Percentiles rank a stretch among this genome's conserved stretches.
These are phyloP conservation scores for Cystobasidiaceae sp. DNA, from an alignment of 1,284 basidiomycete species.

Conservation along the genomic window DNA sequence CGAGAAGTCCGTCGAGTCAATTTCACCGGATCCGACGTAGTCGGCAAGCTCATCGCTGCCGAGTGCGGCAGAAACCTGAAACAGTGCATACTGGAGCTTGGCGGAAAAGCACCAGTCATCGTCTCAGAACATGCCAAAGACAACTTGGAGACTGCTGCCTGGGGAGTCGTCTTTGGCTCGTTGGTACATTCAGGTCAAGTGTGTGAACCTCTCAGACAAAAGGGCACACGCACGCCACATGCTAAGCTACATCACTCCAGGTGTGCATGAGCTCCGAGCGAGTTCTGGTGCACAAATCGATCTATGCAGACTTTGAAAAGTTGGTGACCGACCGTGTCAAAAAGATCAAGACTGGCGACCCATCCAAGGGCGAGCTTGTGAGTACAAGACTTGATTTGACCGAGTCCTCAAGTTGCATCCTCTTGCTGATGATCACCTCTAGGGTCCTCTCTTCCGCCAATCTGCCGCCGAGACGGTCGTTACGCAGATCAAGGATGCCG, in stretches of 20 bases:
- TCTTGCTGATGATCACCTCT: slow-evolving; percentile 33
- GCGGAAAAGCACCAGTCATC: slow-evolving; percentile 50
- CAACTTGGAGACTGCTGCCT: slow-evolving; percentile 56
- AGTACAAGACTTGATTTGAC: neutral
- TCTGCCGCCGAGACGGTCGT: slow-evolving; percentile 54
- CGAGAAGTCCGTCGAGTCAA: slow-evolving; percentile 52
- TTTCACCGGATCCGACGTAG: slow-evolving; percentile 49
- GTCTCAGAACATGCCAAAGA: slow-evolving; percentile 55
- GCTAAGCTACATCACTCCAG: slow-evolving; percentile 44
- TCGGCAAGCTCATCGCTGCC: slow-evolving; percentile 46
- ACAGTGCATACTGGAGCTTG: slow-evolving; percentile 49
- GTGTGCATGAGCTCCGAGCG: slow-evolving; percentile 68
- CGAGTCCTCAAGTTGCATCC: neutral
- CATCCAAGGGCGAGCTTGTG: slow-evolving; percentile 32
- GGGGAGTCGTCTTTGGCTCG: slow-evolving; percentile 54
- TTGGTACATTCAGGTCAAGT: slow-evolving; percentile 55
- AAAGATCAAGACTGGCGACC: slow-evolving; percentile 17
- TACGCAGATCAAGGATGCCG: slow-evolving; percentile 53
- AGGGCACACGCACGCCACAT: neutral
- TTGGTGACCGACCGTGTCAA: slow-evolving; percentile 44
- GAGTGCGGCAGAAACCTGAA: slow-evolving; percentile 49
- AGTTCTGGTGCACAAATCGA: slow-evolving; percentile 55
- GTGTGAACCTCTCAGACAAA: neutral
- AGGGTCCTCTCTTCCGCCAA: slow-evolving; percentile 52
- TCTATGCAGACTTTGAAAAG: slow-evolving; percentile 46